Evolutionary conservation across 73 alveolate genomes (phyloP).

Genomic region (Stentor coeruleus): DNA sequence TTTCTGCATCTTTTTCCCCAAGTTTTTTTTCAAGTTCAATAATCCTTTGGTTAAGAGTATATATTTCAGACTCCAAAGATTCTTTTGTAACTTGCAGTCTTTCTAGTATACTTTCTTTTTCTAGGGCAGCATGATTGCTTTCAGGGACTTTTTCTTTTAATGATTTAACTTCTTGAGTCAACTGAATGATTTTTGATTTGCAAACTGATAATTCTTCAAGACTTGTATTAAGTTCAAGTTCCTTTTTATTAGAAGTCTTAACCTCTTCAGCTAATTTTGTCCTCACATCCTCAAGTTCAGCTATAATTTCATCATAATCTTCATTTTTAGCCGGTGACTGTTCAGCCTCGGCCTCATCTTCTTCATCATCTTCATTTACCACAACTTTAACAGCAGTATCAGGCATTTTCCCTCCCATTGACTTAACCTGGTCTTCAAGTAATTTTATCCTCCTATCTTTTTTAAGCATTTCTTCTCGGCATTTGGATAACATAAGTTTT

Average conservation of each 20-base stretch:
- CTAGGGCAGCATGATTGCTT: constrained; percentile 35
- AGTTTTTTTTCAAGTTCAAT: not conserved
- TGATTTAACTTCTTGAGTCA: constrained; percentile 59
- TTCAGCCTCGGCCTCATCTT: constrained; percentile 65
- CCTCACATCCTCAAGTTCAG: constrained; percentile 78
- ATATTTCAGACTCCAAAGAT: constrained; percentile 8
- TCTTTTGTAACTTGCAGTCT: not conserved
- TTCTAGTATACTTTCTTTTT: not conserved
- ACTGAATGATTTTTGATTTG: constrained; percentile 84
- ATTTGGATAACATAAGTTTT: constrained; percentile 71
- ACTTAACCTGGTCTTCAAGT: constrained; percentile 52
- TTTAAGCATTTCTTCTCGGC: constrained; percentile 75
- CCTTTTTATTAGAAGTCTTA: constrained; percentile 61
- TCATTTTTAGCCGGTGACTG: constrained; percentile 69
- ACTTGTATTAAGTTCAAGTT: constrained; percentile 58
- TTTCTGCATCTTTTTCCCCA: not conserved
- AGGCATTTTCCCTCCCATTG: constrained; percentile 42
- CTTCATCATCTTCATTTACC: constrained; percentile 60
- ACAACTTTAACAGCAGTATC: constrained; percentile 37
- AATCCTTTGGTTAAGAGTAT: not conserved
- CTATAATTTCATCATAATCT: constrained; percentile 75
- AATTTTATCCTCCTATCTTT: constrained; percentile 73
- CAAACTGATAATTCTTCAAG: constrained; percentile 67
- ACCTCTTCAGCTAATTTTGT: constrained; percentile 69
- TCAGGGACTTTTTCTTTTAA: constrained; percentile 54